Evolutionary conservation across 495 filamentous ascomycete genomes (phyloP).

Genomic region (Halenospora varia): DNA sequence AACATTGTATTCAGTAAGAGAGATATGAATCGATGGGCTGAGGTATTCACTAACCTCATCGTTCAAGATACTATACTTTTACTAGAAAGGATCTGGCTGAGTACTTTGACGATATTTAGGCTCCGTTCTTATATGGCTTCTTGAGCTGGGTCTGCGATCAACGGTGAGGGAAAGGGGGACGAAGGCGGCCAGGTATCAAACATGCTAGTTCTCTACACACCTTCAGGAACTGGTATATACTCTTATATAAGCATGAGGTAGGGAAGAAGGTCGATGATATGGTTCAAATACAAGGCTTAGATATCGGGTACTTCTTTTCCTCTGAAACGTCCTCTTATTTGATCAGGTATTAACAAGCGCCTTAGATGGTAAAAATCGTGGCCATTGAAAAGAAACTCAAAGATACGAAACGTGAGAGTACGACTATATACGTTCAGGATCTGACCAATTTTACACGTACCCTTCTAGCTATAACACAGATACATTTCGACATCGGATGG

Average conservation of each 20-base stretch:
- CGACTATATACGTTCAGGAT: slow-evolving; percentile 35
- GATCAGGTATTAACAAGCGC: neutral
- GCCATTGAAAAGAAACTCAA: slow-evolving; percentile 23
- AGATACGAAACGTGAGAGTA: slow-evolving; percentile 22
- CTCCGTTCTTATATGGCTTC: slow-evolving; percentile 18
- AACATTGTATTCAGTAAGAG: neutral
- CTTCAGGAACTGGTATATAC: slow-evolving; percentile 31
- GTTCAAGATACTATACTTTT: slow-evolving; percentile 8
- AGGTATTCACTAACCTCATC: too few species aligned
- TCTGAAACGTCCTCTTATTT: neutral
- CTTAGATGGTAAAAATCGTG: slow-evolving; percentile 21
- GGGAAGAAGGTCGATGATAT: slow-evolving; percentile 49
- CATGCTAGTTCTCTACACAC: too few species aligned
- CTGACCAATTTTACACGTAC: slow-evolving; percentile 28
- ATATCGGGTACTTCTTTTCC: neutral
- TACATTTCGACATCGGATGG: too few species aligned
- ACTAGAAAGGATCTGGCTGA: slow-evolving; percentile 1
- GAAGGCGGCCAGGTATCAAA: slow-evolving; percentile 28
- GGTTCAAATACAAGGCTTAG: slow-evolving; percentile 7
- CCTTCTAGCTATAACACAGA: too few species aligned
- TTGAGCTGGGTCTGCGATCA: slow-evolving; percentile 30
- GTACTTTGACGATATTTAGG: slow-evolving; percentile 1
- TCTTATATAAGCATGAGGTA: slow-evolving; percentile 42
- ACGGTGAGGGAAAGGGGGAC: slow-evolving; percentile 32
- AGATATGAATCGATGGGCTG: too few species aligned